Base-by-base conservation (phyloP, 2,329 filamentous ascomycete species). In the Colletotrichum higginsianum region DNA sequence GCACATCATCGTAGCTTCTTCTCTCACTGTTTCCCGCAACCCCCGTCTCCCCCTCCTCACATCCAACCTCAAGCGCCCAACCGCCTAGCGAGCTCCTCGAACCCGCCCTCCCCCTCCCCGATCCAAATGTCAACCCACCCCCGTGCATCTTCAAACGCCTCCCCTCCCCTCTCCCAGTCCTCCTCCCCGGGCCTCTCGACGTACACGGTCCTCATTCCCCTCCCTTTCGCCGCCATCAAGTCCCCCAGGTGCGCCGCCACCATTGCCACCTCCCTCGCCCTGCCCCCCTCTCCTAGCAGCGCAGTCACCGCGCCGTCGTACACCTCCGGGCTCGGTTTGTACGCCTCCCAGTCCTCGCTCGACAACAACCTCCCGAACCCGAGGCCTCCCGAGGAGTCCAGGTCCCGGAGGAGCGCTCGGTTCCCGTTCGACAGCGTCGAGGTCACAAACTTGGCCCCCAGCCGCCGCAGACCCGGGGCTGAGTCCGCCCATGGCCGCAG, bases 381-480 rank as follows among this genome's bases (percentile, higher is more conserved):
- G 61, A 95, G 85, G 5, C 81, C 80, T 1, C 88, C 91, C 75
- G 89, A 85, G 61, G 81, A 78, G 61, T 88, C 81, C 60, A 96
- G 85, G 77, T 96, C 93, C 2, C 82, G 78, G 53, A 96, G 84
- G n/a, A 96, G 83, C 2, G 85, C 82, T 2, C 85, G 78, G 78
- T 95, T 96, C 46, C 92, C 94, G 78, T 96, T 96, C 38, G 91
- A 94, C 35, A 96, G 83, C 0, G 92, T 94, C 50, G 89, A 86
- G 0, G 91, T 93, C 56, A 84, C 81, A 77, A 90, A 89, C 9
- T 81, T 82, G 12, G 76, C 80, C 47, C 86, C 86, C 35, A 95
- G 81, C 56, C 83, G 79, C 2, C 80, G 78, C 26, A 96, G 80
- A 0, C 92, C 93, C 0, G 74, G 75, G 1, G 84, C 80, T 1